A percentile compares a stretch with the other conserved stretches of the same genome.
These are phyloP conservation scores for Monosporascus sp. DNA, from an alignment of 2,329 filamentous ascomycete genomes.

Conservation along the genomic window DNA sequence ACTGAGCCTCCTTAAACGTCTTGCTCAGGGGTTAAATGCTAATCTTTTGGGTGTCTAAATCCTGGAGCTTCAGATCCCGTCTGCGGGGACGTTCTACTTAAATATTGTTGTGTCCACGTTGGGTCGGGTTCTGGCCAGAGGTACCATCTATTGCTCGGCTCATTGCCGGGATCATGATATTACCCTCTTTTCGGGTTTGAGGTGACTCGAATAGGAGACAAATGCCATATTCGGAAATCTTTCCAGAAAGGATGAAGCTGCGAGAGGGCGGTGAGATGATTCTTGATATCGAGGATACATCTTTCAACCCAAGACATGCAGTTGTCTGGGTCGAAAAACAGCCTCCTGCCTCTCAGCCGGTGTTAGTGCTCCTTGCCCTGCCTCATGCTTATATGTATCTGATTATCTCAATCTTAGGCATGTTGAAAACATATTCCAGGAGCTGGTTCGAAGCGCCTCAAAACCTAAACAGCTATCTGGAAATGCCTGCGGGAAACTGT, in stretches of 20 bases:
- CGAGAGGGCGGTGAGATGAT: not conserved
- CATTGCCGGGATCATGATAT: not conserved
- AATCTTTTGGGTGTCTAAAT: too few relatives aligned
- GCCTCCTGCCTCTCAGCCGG: conserved; percentile 15
- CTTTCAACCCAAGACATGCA: conserved; percentile 27
- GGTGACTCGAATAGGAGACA: not conserved
- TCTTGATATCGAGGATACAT: conserved; percentile 16
- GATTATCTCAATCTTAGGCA: conserved; percentile 12
- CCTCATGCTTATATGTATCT: not conserved
- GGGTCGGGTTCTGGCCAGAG: too few relatives aligned
- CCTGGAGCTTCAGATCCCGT: too few relatives aligned
- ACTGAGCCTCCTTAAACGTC: not conserved
- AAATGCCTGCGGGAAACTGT: conserved; percentile 54
- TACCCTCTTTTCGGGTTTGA: not conserved
- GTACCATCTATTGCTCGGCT: not conserved
- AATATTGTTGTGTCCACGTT: too few relatives aligned
- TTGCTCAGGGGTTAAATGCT: too few relatives aligned
- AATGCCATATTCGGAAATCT: not conserved
- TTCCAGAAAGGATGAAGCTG: not conserved
- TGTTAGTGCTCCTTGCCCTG: conserved; percentile 15
- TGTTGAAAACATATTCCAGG: conserved; percentile 39
- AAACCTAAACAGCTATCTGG: conserved; percentile 51
- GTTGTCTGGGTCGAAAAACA: conserved; percentile 25
- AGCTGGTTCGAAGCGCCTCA: conserved; percentile 42
- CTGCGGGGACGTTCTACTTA: too few relatives aligned